These are phyloP conservation scores for Trichomonas tenax DNA, from an alignment of 208 protist species.

Conservation along the genomic window DNA sequence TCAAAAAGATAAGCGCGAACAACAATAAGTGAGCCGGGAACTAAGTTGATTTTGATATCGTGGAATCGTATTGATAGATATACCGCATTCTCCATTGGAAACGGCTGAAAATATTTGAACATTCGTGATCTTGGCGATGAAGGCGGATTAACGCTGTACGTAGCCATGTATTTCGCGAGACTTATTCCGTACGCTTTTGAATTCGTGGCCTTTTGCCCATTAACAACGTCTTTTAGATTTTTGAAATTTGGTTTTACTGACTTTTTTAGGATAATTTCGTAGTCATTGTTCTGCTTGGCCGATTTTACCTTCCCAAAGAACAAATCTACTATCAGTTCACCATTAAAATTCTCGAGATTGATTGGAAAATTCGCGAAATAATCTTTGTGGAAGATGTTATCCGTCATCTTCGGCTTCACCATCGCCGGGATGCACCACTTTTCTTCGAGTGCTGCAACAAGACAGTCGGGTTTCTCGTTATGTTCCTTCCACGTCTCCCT, in stretches of 20 bases:
- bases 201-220: background rate
- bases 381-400: background rate
- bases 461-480: background rate
- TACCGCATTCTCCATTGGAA: background rate
- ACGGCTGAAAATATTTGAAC: background rate
- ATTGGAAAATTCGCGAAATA: background rate
- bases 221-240: background rate
- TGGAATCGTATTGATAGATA: background rate
- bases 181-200: background rate
- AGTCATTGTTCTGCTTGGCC: background rate
- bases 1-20: background rate
- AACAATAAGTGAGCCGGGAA: background rate
- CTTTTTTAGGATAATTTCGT: background rate
- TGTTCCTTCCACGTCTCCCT: background rate
- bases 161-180: background rate
- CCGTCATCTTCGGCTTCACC: background rate
- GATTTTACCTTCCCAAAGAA: background rate
- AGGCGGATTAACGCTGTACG: background rate
- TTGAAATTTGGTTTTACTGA: background rate
- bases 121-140: background rate
- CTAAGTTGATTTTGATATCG: background rate
- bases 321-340: background rate
- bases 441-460: background rate
- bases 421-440: background rate
- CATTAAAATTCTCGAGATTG: background rate